These are phyloP conservation scores for Fistulifera solaris DNA, from an alignment of 108 stramenopile species.

Conservation along the genomic window DNA sequence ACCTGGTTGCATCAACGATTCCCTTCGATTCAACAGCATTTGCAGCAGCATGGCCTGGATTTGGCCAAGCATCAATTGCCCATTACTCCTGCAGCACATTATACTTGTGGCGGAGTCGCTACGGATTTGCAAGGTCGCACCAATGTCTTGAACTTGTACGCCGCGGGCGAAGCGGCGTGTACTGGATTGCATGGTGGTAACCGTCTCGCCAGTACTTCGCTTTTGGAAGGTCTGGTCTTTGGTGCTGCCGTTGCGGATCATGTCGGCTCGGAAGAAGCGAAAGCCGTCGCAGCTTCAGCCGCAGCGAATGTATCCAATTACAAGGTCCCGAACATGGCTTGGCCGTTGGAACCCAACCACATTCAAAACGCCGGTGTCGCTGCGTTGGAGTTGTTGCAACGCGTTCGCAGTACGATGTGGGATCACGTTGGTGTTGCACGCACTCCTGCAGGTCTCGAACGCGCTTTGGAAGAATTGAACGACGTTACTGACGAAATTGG, in stretches of 20 bases:
- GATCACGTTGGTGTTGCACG: constrained; percentile 89
- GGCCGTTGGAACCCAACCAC: constrained; percentile 15
- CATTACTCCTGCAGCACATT: constrained; percentile 89
- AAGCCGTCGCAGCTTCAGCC: background rate
- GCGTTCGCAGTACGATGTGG: constrained; percentile 80
- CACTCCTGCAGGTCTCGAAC: constrained; percentile 46
- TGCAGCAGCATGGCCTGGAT: constrained; percentile 41
- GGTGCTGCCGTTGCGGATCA: constrained; percentile 82
- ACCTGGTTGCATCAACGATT: constrained; percentile 73
- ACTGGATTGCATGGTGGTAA: constrained; percentile 95
- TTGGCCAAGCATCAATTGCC: constrained; percentile 72
- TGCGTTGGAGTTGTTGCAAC: constrained; percentile 38
- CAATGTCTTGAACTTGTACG: constrained; percentile 53
- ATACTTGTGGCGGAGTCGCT: constrained; percentile 86
- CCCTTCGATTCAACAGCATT: constrained; percentile 71
- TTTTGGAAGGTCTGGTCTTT: constrained; percentile 92
- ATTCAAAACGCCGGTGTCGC: constrained; percentile 28
- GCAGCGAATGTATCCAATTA: background rate
- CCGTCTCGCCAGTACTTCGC: constrained; percentile 85
- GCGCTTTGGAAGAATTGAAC: constrained; percentile 48
- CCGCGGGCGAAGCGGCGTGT: constrained; percentile 88
- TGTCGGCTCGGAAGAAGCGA: constrained; percentile 39
- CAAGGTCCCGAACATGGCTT: background rate
- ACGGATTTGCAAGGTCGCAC: constrained; percentile 78
- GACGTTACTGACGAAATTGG: constrained; percentile 47